phyloP scores from a whole-genome alignment of 495 filamentous ascomycete species.

The Neurospora sp. region DNA sequence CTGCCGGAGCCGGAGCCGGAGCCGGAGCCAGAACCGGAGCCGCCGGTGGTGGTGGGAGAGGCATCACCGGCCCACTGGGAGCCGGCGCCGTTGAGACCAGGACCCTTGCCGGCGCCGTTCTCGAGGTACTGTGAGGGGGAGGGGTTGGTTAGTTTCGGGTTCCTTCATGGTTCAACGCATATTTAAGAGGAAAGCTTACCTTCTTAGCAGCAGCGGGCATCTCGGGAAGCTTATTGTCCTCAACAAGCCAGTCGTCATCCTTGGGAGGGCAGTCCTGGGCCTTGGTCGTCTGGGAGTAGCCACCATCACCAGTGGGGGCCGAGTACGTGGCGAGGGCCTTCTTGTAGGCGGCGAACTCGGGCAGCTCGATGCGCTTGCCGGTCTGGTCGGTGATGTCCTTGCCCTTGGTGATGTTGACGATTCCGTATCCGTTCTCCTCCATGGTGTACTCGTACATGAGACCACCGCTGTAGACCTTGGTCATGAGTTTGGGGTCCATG shows the following conservation, averaged over 20 bases:
- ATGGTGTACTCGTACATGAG: conserved; percentile 93
- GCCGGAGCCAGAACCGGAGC: conserved; percentile 41
- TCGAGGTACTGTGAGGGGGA: conserved; percentile 47
- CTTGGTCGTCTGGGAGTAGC: conserved; percentile 58
- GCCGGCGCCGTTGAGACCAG: conserved; percentile 61
- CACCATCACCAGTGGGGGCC: conserved; percentile 64
- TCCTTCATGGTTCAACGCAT: background rate
- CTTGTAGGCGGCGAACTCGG: conserved; percentile 54
- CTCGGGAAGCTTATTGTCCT: conserved; percentile 52
- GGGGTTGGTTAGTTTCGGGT: background rate
- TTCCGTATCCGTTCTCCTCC: conserved; percentile 68
- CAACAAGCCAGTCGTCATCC: conserved; percentile 66
- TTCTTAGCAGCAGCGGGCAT: conserved; percentile 57
- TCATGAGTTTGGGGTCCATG: conserved; percentile 71
- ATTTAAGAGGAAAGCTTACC: conserved; percentile 9
- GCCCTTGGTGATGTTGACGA: conserved; percentile 57
- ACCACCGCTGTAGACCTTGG: conserved; percentile 86
- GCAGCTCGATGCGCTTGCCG: conserved; percentile 17
- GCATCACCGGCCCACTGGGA: conserved; percentile 55
- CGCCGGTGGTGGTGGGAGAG: conserved; percentile 23
- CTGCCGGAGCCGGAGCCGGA: conserved; percentile 43
- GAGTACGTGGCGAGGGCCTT: conserved; percentile 50
- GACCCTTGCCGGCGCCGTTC: conserved; percentile 61
- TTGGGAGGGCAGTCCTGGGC: conserved; percentile 59
- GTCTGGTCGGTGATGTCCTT: conserved; percentile 35